Conservation (phyloP, 495 filamentous ascomycete species). For the Arthonia radiata region DNA sequence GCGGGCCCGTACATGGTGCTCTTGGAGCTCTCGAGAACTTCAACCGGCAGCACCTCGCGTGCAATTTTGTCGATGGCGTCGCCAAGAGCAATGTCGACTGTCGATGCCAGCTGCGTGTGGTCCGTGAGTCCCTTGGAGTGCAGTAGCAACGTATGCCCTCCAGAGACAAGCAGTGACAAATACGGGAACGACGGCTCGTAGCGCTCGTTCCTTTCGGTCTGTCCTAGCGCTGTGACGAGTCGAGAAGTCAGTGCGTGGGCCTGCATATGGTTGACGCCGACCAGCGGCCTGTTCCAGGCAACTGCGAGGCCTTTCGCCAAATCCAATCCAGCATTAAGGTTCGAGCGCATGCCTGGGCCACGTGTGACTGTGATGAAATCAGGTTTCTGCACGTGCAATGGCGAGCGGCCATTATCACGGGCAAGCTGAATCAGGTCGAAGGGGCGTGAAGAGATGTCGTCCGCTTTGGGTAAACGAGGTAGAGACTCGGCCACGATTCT, state of each 20-base stretch:
- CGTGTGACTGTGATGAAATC: constrained; percentile 71
- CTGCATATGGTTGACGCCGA: constrained; percentile 92
- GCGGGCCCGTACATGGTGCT: constrained; percentile 51
- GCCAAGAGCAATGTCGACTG: constrained; percentile 55
- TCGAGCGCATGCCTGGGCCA: constrained; percentile 66
- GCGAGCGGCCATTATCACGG: background rate
- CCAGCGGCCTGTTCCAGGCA: constrained; percentile 55
- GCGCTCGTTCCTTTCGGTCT: no score
- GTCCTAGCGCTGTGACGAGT: constrained; percentile 38
- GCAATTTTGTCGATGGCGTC: constrained; percentile 69
- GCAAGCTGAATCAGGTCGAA: background rate
- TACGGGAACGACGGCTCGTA: constrained; percentile 60
- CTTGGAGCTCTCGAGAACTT: constrained; percentile 17
- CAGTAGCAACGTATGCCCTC: constrained; percentile 74
- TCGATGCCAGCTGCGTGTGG: constrained; percentile 47
- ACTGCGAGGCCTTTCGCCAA: constrained; percentile 70
- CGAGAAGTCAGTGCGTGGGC: constrained; percentile 76
- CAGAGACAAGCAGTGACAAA: constrained; percentile 70
- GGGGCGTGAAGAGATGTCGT: constrained; percentile 18
- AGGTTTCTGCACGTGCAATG: constrained; percentile 23
- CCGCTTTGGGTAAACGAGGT: constrained; percentile 1
- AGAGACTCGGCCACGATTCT: constrained; percentile 40
- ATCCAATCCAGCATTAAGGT: constrained; percentile 51
- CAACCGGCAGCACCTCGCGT: constrained; percentile 38
- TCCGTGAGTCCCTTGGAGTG: constrained; percentile 36